These are phyloP conservation scores for Aaosphaeria pasadenensis DNA, from an alignment of 2,329 filamentous ascomycete species.

Conservation along the genomic window DNA sequence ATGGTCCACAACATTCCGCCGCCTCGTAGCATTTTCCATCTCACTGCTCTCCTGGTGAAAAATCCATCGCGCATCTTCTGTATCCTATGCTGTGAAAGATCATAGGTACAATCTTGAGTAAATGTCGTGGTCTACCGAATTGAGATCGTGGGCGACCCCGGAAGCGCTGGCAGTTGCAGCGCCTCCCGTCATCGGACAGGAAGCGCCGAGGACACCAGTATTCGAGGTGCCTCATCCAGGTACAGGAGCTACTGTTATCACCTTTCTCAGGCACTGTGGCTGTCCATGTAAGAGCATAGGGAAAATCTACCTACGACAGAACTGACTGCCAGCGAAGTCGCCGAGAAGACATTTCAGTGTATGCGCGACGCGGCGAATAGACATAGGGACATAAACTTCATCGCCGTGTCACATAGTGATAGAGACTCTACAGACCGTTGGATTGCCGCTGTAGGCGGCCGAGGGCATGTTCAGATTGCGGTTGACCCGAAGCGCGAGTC, in stretches of 20 bases:
- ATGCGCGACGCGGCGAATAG: constrained; percentile 22
- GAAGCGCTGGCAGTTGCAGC: constrained; percentile 30
- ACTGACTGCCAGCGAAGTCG: constrained; percentile 47
- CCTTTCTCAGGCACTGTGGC: constrained; percentile 71
- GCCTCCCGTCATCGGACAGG: constrained; percentile 51
- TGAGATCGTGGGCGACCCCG: constrained; percentile 43
- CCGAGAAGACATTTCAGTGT: constrained; percentile 60
- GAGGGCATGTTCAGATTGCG: constrained; percentile 57
- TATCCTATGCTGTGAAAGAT: too few relatives aligned
- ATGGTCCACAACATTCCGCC: too few relatives aligned
- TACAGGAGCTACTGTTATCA: constrained; percentile 58
- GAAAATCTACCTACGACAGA: not conserved
- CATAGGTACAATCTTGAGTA: too few relatives aligned
- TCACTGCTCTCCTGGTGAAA: too few relatives aligned
- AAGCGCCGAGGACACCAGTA: constrained; percentile 54
- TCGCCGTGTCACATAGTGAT: constrained; percentile 37
- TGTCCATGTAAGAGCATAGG: constrained; percentile 60
- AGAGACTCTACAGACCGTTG: constrained; percentile 27
- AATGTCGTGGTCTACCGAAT: constrained; percentile 41
- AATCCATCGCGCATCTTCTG: too few relatives aligned
- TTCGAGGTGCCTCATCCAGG: constrained; percentile 50
- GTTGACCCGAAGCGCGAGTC: constrained; percentile 59
- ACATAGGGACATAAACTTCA: constrained; percentile 25
- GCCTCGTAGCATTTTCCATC: too few relatives aligned
- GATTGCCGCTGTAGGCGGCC: constrained; percentile 43